Base-by-base conservation (phyloP, 2,329 filamentous ascomycete species). In the Nectriaceae sp. region DNA sequence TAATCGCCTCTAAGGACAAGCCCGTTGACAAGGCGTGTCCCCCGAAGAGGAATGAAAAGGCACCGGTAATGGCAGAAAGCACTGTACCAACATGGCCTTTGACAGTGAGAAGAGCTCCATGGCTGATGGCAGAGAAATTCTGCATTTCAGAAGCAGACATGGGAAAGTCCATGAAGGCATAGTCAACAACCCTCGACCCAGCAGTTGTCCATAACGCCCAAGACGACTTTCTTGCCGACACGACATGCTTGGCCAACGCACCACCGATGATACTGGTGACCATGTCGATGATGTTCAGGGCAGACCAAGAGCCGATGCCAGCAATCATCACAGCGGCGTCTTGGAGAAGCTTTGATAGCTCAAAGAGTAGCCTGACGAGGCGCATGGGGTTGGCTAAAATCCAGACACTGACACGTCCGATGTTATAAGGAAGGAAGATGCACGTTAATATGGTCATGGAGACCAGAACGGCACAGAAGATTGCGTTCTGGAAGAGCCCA, bases 381-480 rank as follows among this genome's bases (percentile, higher is more conserved):
- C 90, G 80, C 65, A 90, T 73, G 2, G 93, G 93, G 56, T 91
- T 90, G 11, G 89, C 90, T 20, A 93, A 67, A 42, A 92, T 75
- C 65, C 93, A 85, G 37, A 97, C 77, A 4, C 89, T 84, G 21
- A 96, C 75, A 56, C 96, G 92, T 13, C 94, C 94, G 64, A 91
- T 85, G 46, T 97, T 87, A 70, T 97, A 99, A 0, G 94, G 94
- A 43, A 96, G 73, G 73, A 94, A 96, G 38, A 97, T 84, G 43
- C 91, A 93, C 49, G 88, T 75, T 44, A 90, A 87, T 36, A 99
- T 84, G 13, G 92, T 96, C 43, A 93, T 82, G 1, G 89, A 88
- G 13, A 99, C 90, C 21, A 99, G 78, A 39, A 97, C 87, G 6
- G 89, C 87, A 65, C 93, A 96, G 69, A 99, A 99, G 15, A 97